Conservation (phyloP, 495 filamentous ascomycete species). For the Lentithecium fluviatile region DNA sequence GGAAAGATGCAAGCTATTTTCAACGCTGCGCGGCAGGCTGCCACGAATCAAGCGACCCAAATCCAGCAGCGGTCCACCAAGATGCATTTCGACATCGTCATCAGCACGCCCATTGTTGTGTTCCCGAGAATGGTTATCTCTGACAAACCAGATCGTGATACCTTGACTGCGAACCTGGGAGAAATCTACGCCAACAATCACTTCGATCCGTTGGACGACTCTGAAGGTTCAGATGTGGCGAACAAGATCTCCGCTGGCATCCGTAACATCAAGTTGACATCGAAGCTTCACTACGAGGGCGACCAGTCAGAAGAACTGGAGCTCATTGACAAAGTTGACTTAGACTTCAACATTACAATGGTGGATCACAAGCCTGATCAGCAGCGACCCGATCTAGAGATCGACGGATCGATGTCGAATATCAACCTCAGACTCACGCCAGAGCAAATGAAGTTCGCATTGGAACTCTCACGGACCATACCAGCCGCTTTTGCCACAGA, state of each 20-base stretch:
- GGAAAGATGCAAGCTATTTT: conserved; percentile 99
- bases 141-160: conserved; percentile 66
- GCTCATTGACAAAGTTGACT: conserved; percentile 92
- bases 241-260: conserved; percentile 92
- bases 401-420: conserved; percentile 86
- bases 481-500: conserved; percentile 83
- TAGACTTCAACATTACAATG: conserved; percentile 87
- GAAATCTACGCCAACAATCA: conserved; percentile 96
- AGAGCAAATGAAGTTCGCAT: conserved; percentile 81
- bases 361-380: conserved; percentile 75
- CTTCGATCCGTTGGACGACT: conserved; percentile 78
- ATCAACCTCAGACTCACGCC: conserved; percentile 88
- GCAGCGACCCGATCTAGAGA: conserved; percentile 85
- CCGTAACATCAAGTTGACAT: conserved; percentile 85
- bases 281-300: conserved; percentile 77
- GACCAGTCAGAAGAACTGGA: conserved; percentile 80
- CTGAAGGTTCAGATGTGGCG: conserved; percentile 65
- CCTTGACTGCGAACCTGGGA: conserved; percentile 87
- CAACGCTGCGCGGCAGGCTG: conserved; percentile 92
- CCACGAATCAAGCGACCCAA: conserved; percentile 90
- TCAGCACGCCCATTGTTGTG: conserved; percentile 93
- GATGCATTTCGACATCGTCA: conserved; percentile 87
- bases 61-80: conserved; percentile 84
- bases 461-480: conserved; percentile 80
- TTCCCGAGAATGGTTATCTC: conserved; percentile 73